Conservation (phyloP, 163 green algal genomes). For the Volvox carteri region DNA sequence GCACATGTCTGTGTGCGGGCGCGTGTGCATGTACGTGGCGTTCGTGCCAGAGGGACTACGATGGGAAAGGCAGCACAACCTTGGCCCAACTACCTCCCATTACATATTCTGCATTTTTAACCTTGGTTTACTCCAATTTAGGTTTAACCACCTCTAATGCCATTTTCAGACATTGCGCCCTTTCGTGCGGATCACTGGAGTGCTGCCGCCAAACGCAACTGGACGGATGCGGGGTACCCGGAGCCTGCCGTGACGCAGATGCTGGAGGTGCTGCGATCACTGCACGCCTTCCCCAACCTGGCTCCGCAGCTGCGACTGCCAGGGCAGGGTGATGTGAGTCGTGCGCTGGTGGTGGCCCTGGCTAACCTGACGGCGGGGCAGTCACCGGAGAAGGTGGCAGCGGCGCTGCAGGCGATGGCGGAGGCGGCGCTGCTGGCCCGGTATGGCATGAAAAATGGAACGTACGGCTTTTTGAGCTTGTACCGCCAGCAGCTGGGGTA, state of each 20-base stretch:
- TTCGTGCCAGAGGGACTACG: too few relatives aligned
- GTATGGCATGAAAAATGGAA: slow-evolving; percentile 3
- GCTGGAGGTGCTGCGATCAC: not conserved
- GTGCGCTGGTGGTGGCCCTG: not conserved
- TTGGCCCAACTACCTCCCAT: too few relatives aligned
- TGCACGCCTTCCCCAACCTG: slow-evolving; percentile 21
- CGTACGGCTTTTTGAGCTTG: not conserved
- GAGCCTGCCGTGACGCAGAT: not conserved
- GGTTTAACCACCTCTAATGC: too few relatives aligned
- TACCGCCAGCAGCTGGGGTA: slow-evolving; percentile 45
- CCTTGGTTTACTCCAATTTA: too few relatives aligned
- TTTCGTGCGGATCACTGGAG: slow-evolving; percentile 45
- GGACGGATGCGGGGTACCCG: not conserved
- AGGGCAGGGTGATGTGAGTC: not conserved
- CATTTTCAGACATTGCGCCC: not conserved
- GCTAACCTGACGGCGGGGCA: not conserved
- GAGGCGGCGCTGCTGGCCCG: not conserved
- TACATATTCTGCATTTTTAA: too few relatives aligned
- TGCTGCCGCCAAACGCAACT: not conserved
- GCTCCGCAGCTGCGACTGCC: slow-evolving; percentile 33
- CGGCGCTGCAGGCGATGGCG: not conserved
- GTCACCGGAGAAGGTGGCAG: not conserved
- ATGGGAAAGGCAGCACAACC: too few relatives aligned
- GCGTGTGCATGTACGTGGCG: too few relatives aligned
- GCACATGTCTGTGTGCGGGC: too few relatives aligned